These are phyloP conservation scores for Trichoderma parareesei DNA, from an alignment of 495 filamentous ascomycete species.

Conservation along the genomic window DNA sequence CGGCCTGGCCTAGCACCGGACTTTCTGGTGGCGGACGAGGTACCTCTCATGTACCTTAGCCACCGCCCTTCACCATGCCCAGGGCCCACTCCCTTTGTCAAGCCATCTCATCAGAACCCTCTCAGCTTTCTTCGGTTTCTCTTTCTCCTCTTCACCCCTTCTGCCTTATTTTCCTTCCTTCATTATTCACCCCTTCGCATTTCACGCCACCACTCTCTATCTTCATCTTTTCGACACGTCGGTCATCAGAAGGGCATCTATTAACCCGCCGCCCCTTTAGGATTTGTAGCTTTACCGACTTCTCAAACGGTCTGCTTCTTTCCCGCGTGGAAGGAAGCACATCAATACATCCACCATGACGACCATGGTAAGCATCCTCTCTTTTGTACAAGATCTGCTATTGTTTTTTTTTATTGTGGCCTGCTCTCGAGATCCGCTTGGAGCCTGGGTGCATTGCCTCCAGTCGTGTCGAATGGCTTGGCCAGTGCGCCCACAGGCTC, in stretches of 20 bases:
- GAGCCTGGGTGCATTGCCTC: background rate
- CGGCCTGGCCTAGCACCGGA: background rate
- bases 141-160: background rate
- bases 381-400: no score
- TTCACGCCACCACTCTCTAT: background rate
- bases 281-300: background rate
- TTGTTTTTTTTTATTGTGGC: background rate
- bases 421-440: background rate
- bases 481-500: slow-evolving; percentile 11
- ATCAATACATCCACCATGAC: slow-evolving; percentile 27
- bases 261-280: background rate
- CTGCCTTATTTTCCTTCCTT: background rate
- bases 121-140: background rate
- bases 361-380: slow-evolving; percentile 38
- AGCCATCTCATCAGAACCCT: slow-evolving; percentile 1
- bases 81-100: slow-evolving; percentile 7
- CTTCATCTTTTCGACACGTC: background rate
- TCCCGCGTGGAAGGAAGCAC: background rate
- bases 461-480: background rate
- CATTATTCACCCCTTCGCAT: background rate
- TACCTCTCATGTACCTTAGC: background rate
- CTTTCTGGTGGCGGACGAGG: background rate
- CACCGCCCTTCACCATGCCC: slow-evolving; percentile 7
- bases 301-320: background rate
- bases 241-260: background rate